Percentiles rank a stretch among this genome's conserved stretches.
phyloP scores from a whole-genome alignment of 768 basidiomycete species.

The Calocera cornea region DNA sequence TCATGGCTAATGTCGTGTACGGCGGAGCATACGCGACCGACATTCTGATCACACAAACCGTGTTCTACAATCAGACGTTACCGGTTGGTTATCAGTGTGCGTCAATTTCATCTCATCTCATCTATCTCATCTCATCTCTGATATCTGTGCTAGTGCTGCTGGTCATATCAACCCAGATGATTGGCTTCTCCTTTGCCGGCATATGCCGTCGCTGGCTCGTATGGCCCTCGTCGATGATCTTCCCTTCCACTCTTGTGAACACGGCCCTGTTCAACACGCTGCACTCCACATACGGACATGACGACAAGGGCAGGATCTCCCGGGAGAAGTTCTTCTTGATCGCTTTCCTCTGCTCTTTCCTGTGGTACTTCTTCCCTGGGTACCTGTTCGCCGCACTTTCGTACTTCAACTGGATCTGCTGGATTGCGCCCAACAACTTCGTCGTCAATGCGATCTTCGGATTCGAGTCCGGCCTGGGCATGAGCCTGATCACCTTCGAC shows the following conservation, averaged over 20 bases:
- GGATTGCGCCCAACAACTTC: slow-evolving; percentile 30
- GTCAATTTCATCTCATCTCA: background rate
- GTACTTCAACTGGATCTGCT: slow-evolving; percentile 25
- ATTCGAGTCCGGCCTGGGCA: slow-evolving; percentile 24
- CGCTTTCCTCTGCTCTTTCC: slow-evolving; percentile 13
- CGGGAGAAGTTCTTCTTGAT: slow-evolving; percentile 14
- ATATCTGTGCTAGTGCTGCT: slow-evolving; percentile 2
- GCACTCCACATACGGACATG: slow-evolving; percentile 13
- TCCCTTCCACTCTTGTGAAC: slow-evolving; percentile 20
- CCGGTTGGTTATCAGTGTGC: slow-evolving; percentile 8
- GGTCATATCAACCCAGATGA: slow-evolving; percentile 15
- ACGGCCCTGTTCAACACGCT: slow-evolving; percentile 23
- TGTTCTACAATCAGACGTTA: slow-evolving; percentile 9
- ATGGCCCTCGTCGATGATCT: slow-evolving; percentile 17
- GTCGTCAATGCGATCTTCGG: slow-evolving; percentile 23
- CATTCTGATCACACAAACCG: slow-evolving; percentile 17
- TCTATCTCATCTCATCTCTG: slow-evolving; percentile 8
- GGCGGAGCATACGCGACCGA: slow-evolving; percentile 19
- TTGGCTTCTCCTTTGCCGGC: slow-evolving; percentile 18
- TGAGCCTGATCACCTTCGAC: slow-evolving; percentile 29
- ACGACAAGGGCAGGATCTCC: slow-evolving; percentile 14
- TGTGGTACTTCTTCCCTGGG: slow-evolving; percentile 24
- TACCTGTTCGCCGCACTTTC: slow-evolving; percentile 18
- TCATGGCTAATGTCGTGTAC: slow-evolving; percentile 24
- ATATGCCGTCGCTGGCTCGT: slow-evolving; percentile 18